phyloP scores from a whole-genome alignment of 257 asterid genomes.

The Thymus mandschuricus region DNA sequence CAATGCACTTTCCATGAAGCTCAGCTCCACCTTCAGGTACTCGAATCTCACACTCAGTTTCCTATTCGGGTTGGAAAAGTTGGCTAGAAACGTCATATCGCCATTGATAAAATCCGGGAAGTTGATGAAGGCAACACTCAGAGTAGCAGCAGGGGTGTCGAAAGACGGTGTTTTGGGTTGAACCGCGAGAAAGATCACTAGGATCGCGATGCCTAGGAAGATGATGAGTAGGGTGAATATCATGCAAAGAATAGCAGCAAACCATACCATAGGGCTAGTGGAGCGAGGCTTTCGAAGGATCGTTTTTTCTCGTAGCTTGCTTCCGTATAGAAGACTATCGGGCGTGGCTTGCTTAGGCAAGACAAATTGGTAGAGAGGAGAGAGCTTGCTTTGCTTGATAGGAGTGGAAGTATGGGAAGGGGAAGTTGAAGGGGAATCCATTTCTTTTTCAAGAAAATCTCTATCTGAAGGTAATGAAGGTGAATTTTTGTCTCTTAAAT shows the following conservation, averaged over 20 bases:
- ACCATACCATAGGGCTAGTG: conserved; percentile 80
- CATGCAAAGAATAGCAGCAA: conserved; percentile 66
- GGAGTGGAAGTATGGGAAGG: conserved; percentile 44
- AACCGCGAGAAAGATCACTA: conserved; percentile 55
- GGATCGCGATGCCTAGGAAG: conserved; percentile 63
- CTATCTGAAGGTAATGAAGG: conserved; percentile 28
- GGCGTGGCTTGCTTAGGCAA: conserved; percentile 48
- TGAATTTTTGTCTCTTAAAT: conserved; percentile 36
- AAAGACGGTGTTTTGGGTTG: conserved; percentile 71
- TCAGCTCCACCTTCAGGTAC: conserved; percentile 61
- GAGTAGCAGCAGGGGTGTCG: conserved; percentile 69
- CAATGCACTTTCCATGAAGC: conserved; percentile 49
- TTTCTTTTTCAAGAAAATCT: conserved; percentile 18
- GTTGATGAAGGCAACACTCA: conserved; percentile 51
- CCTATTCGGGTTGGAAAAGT: conserved; percentile 82
- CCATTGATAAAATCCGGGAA: conserved; percentile 56
- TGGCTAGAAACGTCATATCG: conserved; percentile 66
- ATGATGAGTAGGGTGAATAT: conserved; percentile 68
- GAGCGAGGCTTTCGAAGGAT: conserved; percentile 48
- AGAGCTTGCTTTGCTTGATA: conserved; percentile 35
- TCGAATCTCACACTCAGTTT: conserved; percentile 67
- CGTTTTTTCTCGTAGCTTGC: conserved; percentile 50
- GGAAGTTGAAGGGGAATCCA: conserved; percentile 48
- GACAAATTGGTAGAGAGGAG: conserved; percentile 46
- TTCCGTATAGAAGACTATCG: conserved; percentile 36